Percentiles rank a stretch among this genome's conserved stretches.
These are phyloP conservation scores for Penicillium corylophilum DNA, from an alignment of 2,329 filamentous ascomycete species.

Conservation along the genomic window DNA sequence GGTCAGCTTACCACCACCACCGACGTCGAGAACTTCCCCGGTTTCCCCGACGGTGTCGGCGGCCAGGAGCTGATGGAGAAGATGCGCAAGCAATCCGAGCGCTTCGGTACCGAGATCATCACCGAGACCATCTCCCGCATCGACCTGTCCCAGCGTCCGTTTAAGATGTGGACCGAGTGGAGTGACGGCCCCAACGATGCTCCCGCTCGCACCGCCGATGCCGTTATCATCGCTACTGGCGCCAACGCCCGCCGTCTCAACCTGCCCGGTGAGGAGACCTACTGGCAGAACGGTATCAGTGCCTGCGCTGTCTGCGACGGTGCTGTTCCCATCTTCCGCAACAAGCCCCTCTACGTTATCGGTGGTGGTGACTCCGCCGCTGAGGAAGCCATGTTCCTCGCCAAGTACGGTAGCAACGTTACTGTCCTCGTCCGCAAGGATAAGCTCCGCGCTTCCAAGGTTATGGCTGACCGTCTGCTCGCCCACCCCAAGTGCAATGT, in stretches of 20 bases:
- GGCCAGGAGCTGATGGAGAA: constrained; percentile 89
- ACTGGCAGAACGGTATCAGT: constrained; percentile 96
- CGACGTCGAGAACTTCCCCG: constrained; percentile 97
- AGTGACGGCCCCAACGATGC: constrained; percentile 67
- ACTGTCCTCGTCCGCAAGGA: constrained; percentile 89
- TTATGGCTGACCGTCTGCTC: constrained; percentile 85
- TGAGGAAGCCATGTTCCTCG: constrained; percentile 95
- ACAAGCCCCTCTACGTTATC: constrained; percentile 93
- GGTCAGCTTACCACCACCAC: constrained; percentile 98
- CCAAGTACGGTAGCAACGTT: constrained; percentile 94
- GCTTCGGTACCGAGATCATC: constrained; percentile 89
- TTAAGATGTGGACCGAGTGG: constrained; percentile 93
- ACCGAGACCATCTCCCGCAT: constrained; percentile 88
- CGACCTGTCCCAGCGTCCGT: constrained; percentile 79
- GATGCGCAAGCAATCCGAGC: constrained; percentile 88
- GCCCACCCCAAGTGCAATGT: constrained; percentile 88
- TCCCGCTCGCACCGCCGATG: constrained; percentile 78
- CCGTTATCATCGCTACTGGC: constrained; percentile 91
- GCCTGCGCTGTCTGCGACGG: constrained; percentile 98
- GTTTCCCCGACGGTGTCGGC: constrained; percentile 86
- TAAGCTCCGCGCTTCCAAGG: constrained; percentile 80
- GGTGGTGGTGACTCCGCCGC: constrained; percentile 95
- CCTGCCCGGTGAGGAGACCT: constrained; percentile 85
- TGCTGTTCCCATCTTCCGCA: constrained; percentile 93
- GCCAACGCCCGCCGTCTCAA: constrained; percentile 83